Base-by-base conservation (phyloP, 2,329 filamentous ascomycete species). In the Nakataea oryzae region DNA sequence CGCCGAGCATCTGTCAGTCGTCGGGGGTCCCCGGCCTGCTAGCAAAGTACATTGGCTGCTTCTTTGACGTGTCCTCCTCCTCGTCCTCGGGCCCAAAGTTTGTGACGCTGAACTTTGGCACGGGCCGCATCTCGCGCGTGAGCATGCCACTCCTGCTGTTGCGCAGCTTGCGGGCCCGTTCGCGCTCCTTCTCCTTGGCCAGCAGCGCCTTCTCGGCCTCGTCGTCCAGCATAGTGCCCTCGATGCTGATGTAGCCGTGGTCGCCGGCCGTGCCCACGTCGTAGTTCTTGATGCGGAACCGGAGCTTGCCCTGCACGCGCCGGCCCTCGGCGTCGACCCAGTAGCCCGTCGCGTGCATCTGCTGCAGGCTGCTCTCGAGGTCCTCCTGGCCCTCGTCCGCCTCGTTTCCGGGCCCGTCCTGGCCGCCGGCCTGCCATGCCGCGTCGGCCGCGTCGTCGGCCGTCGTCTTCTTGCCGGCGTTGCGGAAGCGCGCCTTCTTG, bases 261-360 rank as follows among this genome's bases (percentile, higher is more conserved):
- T 88, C 85, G 61, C 86, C 85, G 66, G 89, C 90, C 58, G 86
- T 82, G 30, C 87, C 88, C 0, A 90, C 88, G 68, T 97, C 93
- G 65, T 95, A 90, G 72, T 96, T 91, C 67, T 87, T 86, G 70
- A 97, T 91, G 66, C 86, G 83, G 75, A 96, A 96, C 61, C 82
- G 81, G 50, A 96, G 74, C 69, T 83, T 84, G 14, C 89, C 89
- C 62, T 84, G 82, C 62, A 97, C 81, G 66, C 83, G 86, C 47
- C 85, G 79, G 1, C 90, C 91, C 4, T 80, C 76, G 3, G 79
- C 86, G 72, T 96, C 87, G 54, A 87, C 82, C 85, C 91, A 97
- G 74, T 90, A 88, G 1, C 84, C 92, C 0, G 81, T 83, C 72
- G 75, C 80, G 72, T 80, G 83, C 65, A 80, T 79, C 70, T 69